phyloP scores from a whole-genome alignment of 345 rosid species.

The Pugionium cornutum region DNA sequence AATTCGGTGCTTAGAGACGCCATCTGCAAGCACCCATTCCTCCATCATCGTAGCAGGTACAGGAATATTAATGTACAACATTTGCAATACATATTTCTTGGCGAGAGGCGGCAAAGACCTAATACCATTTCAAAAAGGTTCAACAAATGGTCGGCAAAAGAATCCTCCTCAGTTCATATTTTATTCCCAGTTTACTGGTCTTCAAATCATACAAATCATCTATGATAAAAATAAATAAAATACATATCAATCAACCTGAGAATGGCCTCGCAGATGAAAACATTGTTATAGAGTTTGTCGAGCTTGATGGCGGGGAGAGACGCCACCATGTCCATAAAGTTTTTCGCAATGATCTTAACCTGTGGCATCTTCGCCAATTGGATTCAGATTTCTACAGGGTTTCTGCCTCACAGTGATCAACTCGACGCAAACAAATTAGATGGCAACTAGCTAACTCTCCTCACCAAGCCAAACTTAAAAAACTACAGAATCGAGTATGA shows the following conservation, averaged over 20 bases:
- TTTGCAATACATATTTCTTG: conserved; percentile 77
- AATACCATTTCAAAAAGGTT: conserved; percentile 12
- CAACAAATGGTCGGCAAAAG: too few relatives aligned
- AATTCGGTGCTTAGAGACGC: conserved; percentile 72
- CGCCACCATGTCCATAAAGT: conserved; percentile 97
- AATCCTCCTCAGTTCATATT: too few relatives aligned
- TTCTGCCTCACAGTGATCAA: too few relatives aligned
- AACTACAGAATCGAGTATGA: too few relatives aligned
- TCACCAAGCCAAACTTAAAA: too few relatives aligned
- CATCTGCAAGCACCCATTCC: conserved; percentile 83
- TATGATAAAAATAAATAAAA: too few relatives aligned
- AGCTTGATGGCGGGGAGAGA: conserved; percentile 85
- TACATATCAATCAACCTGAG: conserved; percentile 63
- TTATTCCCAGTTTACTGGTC: too few relatives aligned
- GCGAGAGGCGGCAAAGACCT: conserved; percentile 93
- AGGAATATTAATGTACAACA: conserved; percentile 60
- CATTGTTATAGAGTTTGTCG: conserved; percentile 70
- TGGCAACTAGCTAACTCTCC: too few relatives aligned
- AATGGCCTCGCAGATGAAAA: conserved; percentile 90
- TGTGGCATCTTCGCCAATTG: conserved; percentile 59
- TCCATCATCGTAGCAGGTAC: conserved; percentile 56
- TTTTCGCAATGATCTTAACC: conserved; percentile 78
- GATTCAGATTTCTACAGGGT: too few relatives aligned
- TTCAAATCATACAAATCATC: too few relatives aligned
- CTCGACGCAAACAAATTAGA: too few relatives aligned